Evolutionary conservation across 2,329 filamentous ascomycete genomes (phyloP).

Genomic region (Pseudocercospora macadamiae): DNA sequence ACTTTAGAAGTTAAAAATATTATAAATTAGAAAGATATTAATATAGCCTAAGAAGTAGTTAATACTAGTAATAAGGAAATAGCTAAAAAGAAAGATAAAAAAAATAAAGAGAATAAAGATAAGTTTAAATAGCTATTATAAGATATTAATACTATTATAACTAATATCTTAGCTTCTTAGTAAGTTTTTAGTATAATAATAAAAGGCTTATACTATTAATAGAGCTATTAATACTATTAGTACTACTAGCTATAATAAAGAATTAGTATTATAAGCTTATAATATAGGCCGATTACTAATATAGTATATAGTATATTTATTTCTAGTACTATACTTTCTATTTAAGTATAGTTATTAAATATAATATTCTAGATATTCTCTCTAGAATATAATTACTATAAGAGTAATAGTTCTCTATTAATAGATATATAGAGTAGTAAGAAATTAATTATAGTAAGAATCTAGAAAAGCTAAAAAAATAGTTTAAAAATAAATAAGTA

Average conservation of each 20-base stretch:
- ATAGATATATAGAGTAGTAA: neutral
- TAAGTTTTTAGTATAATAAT: neutral
- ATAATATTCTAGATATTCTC: no score
- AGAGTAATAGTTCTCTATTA: no score
- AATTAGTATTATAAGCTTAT: neutral
- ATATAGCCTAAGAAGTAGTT: neutral
- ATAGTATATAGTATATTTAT: neutral
- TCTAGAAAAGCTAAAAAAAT: neutral
- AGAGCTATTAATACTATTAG: no score
- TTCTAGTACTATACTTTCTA: neutral
- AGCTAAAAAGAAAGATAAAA: neutral
- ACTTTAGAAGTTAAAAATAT: neutral
- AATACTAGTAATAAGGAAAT: neutral
- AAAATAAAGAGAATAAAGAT: neutral
- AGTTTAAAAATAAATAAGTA: neutral
- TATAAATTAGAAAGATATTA: neutral
- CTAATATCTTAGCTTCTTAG: neutral
- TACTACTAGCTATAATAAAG: neutral
- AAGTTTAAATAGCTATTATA: neutral
- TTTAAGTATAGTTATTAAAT: no score
- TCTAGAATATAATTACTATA: no score
- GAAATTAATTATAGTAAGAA: neutral
- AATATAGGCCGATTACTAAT: neutral
- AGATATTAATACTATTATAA: no score
- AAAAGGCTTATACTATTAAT: no score